A percentile compares a stretch with the other conserved stretches of the same genome.
Evolutionary conservation across 768 basidiomycete genomes (phyloP).

Genomic region (Wakefieldia striispora): DNA sequence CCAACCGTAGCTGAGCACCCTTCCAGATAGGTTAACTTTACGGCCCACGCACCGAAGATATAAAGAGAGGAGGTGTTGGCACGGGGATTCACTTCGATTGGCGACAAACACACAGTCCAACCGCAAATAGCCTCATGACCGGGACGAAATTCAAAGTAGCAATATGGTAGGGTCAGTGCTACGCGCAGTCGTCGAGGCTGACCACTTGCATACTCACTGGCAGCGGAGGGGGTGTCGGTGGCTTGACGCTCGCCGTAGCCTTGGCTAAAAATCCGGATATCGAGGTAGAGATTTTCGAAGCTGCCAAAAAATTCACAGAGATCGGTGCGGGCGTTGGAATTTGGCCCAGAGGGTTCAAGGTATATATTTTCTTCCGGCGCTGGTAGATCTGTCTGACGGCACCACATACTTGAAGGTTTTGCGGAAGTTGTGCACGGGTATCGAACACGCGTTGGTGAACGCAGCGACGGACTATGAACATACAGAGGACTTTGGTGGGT

Average conservation of each 20-base stretch:
- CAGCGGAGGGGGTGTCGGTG: slow-evolving; percentile 44
- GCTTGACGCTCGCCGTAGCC: slow-evolving; percentile 37
- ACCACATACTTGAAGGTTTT: slow-evolving; percentile 15
- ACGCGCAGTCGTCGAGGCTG: neutral
- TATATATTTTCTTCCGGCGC: neutral
- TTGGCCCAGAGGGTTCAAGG: slow-evolving; percentile 37
- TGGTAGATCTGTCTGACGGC: neutral
- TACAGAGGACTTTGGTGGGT: slow-evolving; percentile 25
- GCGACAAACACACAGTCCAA: neutral
- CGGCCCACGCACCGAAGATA: neutral
- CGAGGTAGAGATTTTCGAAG: slow-evolving; percentile 57
- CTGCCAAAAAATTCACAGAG: slow-evolving; percentile 47
- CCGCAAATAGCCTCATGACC: slow-evolving; percentile 8
- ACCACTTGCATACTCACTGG: neutral
- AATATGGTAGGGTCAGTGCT: slow-evolving; percentile 21
- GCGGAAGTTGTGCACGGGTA: slow-evolving; percentile 16
- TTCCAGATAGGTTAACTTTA: neutral
- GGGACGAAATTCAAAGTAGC: slow-evolving; percentile 26
- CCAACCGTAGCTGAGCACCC: neutral
- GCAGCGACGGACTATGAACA: slow-evolving; percentile 17
- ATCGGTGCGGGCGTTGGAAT: slow-evolving; percentile 61
- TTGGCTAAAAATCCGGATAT: slow-evolving; percentile 47
- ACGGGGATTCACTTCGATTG: neutral
- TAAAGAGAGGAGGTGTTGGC: neutral
- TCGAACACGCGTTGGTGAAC: slow-evolving; percentile 17